phyloP scores from a whole-genome alignment of 768 basidiomycete species.

The Kwoniella shandongensis region DNA sequence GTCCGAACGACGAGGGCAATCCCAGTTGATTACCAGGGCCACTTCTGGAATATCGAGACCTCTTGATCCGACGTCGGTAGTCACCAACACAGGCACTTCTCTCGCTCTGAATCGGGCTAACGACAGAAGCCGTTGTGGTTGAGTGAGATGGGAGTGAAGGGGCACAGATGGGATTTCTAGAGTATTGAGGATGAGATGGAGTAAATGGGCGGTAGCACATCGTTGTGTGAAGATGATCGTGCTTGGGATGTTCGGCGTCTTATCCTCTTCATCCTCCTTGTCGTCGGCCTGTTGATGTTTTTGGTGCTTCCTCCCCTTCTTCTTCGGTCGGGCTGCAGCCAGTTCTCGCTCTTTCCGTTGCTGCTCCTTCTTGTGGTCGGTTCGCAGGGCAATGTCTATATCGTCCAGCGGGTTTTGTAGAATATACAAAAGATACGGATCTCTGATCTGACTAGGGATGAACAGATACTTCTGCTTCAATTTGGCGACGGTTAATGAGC shows the following conservation, averaged over 20 bases:
- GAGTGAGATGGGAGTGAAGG: constrained; percentile 88
- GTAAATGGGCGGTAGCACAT: constrained; percentile 86
- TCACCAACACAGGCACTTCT: constrained; percentile 85
- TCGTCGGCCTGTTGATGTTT: constrained; percentile 50
- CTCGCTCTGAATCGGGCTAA: constrained; percentile 81
- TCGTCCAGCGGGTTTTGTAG: constrained; percentile 84
- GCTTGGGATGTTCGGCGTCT: constrained; percentile 69
- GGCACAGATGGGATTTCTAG: constrained; percentile 80
- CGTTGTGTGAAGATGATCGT: constrained; percentile 91
- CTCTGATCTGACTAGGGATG: constrained; percentile 90
- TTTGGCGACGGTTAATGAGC: constrained; percentile 83
- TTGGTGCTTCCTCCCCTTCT: constrained; percentile 35
- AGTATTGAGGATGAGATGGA: constrained; percentile 67
- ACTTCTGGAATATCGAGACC: constrained; percentile 96
- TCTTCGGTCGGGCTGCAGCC: constrained; percentile 16
- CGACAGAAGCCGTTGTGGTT: constrained; percentile 80
- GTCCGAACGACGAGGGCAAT: constrained; percentile 76
- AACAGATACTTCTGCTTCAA: constrained; percentile 87
- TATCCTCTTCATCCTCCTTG: constrained; percentile 59
- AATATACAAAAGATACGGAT: constrained; percentile 84
- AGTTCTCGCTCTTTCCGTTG: constrained; percentile 23
- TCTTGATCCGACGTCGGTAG: constrained; percentile 92
- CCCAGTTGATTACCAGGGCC: constrained; percentile 96
- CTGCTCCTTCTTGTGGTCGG: constrained; percentile 43
- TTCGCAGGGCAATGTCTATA: constrained; percentile 65